Conservation (phyloP, 495 filamentous ascomycete species). For the Podospora pseudoanserina region DNA sequence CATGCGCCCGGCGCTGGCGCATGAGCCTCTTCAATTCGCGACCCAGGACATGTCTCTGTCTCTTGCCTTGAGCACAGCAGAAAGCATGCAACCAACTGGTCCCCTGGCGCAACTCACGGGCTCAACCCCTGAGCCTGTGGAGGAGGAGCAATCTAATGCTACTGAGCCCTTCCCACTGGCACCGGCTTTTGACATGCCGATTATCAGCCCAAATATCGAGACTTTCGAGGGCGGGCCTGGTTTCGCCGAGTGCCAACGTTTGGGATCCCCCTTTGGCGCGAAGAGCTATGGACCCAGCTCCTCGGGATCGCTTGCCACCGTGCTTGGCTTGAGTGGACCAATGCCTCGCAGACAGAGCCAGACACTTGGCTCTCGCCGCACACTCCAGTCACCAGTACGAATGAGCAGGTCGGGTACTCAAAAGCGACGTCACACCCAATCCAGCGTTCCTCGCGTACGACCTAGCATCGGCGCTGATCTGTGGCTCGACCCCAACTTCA, state of each 20-base stretch:
- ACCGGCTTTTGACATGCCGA: neutral
- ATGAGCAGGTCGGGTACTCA: slow-evolving; percentile 46
- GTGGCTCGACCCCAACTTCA: slow-evolving; percentile 27
- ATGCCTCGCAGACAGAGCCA: slow-evolving; percentile 39
- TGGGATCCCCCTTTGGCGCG: slow-evolving; percentile 61
- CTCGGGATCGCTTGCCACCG: slow-evolving; percentile 40
- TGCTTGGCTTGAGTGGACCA: slow-evolving; percentile 34
- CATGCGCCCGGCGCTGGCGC: slow-evolving; percentile 38
- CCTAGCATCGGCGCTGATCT: slow-evolving; percentile 41
- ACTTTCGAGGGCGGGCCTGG: slow-evolving; percentile 28
- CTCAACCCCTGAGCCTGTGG: slow-evolving; percentile 31
- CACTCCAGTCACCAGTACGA: slow-evolving; percentile 44
- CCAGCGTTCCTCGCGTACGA: slow-evolving; percentile 34
- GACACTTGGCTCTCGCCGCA: slow-evolving; percentile 42
- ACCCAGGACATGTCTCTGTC: slow-evolving; percentile 84
- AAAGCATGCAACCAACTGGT: slow-evolving; percentile 70
- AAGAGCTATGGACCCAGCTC: slow-evolving; percentile 51
- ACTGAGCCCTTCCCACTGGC: slow-evolving; percentile 8
- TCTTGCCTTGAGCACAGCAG: slow-evolving; percentile 71
- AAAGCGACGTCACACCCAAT: slow-evolving; percentile 43
- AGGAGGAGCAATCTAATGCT: neutral
- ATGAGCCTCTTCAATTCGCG: slow-evolving; percentile 42
- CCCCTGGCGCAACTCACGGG: slow-evolving; percentile 59
- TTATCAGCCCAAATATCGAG: slow-evolving; percentile 4
- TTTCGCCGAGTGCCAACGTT: slow-evolving; percentile 40